Evolutionary conservation across 2,329 filamentous ascomycete species (phyloP).

Genomic region (Chlorencoelia australis): DNA sequence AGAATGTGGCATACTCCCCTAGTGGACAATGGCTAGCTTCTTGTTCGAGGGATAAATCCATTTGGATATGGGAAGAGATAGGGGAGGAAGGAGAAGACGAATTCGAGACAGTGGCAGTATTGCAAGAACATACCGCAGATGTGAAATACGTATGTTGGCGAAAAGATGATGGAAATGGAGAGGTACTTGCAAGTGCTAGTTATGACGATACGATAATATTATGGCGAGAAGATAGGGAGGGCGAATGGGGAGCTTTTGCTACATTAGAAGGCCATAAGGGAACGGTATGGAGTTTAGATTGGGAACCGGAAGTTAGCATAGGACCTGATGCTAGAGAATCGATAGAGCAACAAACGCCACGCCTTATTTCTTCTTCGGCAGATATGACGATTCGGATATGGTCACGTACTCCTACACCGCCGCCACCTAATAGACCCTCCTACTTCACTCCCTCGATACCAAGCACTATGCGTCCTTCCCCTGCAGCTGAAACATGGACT

Average conservation of each 20-base stretch:
- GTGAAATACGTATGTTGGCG: slow-evolving; percentile 95
- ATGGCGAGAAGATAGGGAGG: slow-evolving; percentile 75
- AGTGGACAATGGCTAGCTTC: slow-evolving; percentile 75
- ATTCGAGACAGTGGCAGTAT: slow-evolving; percentile 90
- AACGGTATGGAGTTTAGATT: slow-evolving; percentile 86
- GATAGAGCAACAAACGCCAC: slow-evolving; percentile 35
- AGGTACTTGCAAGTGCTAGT: slow-evolving; percentile 79
- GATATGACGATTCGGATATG: slow-evolving; percentile 74
- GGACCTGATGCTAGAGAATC: slow-evolving; percentile 23
- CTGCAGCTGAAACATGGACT: slow-evolving; percentile 72
- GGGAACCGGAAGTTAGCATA: slow-evolving; percentile 38
- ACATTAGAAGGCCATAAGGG: slow-evolving; percentile 70
- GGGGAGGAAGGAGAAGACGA: slow-evolving; percentile 74
- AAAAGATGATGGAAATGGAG: slow-evolving; percentile 52
- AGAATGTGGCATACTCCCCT: slow-evolving; percentile 65
- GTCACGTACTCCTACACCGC: slow-evolving; percentile 40
- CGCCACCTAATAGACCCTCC: slow-evolving; percentile 22
- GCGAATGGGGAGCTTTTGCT: slow-evolving; percentile 84
- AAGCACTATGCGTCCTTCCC: slow-evolving; percentile 72
- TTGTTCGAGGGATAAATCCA: slow-evolving; percentile 82
- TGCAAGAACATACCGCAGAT: slow-evolving; percentile 90
- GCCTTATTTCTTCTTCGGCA: slow-evolving; percentile 76
- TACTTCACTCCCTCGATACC: slow-evolving; percentile 51
- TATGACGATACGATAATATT: slow-evolving; percentile 88
- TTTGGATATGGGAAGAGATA: slow-evolving; percentile 98